Base-by-base conservation (phyloP, 106 monocot genomes). In the Apostasia shenzhenica region DNA sequence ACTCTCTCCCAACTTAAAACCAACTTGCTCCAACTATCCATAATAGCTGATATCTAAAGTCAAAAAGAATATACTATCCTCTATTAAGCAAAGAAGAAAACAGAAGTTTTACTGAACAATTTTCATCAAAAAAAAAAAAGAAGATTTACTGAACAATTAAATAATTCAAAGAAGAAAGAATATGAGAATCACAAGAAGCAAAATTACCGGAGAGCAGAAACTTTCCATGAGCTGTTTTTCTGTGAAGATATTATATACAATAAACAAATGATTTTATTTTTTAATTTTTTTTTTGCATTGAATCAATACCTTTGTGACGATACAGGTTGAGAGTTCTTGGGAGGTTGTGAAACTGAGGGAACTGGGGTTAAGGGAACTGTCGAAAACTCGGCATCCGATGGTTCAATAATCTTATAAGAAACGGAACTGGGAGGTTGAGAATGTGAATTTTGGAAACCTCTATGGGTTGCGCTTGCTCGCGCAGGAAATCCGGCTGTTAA, bases 311-410 rank as follows among this genome's bases (percentile, higher is more conserved):
- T 63, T 45, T 43, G 62, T 45, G 62, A 63, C 62, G 9, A 13
- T 12, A 45, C 6, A 45, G 62, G n/a, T 12, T 48, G 65, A 71
- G 40, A 71, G 41, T 45, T 72, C 41, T 55, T 66, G 4, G 60
- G 72, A 39, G 71, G 52, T 40, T 68, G 56, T 45, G 76, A 68
- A 44, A 61, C 68, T 1, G 90, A 74, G 43, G 86, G 76, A 38
- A 74, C 67, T 38, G 80, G 79, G 48, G 79, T 70, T 45, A 85
- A 75, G 52, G 91, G 82, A 66, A 88, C 85, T 3, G 80, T 85
- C 44, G 88, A 82, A 57, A 92, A 85, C 72, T 92, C 85, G n/a
- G 82, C n/a, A 55, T 83, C 85, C 2, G 51, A 50, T 11, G 73
- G 57, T 8, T 76, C 76, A 43, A 62, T 66, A 1, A 55, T 9